Evolutionary conservation across 1,139 yeast genomes (phyloP).

Genomic region (Pichia sp.): DNA sequence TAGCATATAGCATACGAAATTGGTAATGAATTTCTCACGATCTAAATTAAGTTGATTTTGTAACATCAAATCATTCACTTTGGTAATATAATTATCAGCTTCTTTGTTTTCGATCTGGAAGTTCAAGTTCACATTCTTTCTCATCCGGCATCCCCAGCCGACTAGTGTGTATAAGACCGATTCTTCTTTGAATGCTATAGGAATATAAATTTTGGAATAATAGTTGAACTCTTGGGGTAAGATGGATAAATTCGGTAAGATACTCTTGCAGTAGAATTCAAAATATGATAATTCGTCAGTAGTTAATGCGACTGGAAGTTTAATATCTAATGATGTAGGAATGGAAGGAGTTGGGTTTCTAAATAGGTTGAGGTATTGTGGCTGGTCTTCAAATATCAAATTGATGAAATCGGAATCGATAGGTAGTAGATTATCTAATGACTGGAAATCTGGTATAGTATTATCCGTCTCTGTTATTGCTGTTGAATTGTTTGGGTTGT

Average conservation of each 20-base stretch:
- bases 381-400: constrained; percentile 19
- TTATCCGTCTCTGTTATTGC: background rate
- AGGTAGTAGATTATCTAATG: constrained; percentile 12
- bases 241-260: constrained; percentile 34
- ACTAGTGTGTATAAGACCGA: constrained; percentile 34
- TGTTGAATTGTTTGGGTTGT: background rate
- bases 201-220: constrained; percentile 35
- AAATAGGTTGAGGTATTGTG: constrained; percentile 15
- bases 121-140: constrained; percentile 23
- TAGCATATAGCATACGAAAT: constrained; percentile 35
- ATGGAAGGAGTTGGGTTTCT: constrained; percentile 8
- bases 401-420: constrained; percentile 16
- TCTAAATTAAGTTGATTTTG: constrained; percentile 16
- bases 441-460: background rate
- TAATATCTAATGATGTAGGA: constrained; percentile 20
- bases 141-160: constrained; percentile 34
- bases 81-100: constrained; percentile 25
- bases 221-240: constrained; percentile 35
- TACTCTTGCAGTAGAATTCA: constrained; percentile 34
- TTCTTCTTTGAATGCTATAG: constrained; percentile 35
- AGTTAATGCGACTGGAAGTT: constrained; percentile 23
- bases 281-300: constrained; percentile 28
- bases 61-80: constrained; percentile 17
- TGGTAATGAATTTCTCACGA: constrained; percentile 29
- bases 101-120: constrained; percentile 25